These are phyloP conservation scores for Capronia coronata DNA, from an alignment of 2,329 filamentous ascomycete genomes.

Conservation along the genomic window DNA sequence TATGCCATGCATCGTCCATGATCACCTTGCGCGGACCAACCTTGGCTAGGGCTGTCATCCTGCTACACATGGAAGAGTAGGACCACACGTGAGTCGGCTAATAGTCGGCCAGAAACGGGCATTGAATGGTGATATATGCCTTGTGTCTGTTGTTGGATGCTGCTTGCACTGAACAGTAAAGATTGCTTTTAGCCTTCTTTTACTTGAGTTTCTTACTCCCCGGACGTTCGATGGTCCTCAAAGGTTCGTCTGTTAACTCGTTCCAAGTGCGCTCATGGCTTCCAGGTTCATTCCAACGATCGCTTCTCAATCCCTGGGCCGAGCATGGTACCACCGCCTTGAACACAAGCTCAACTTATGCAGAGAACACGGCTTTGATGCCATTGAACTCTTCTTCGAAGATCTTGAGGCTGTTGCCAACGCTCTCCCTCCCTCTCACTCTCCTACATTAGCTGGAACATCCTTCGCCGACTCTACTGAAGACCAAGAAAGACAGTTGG, in stretches of 20 bases:
- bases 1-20: neutral
- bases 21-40: neutral
- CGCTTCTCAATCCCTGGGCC: constrained; percentile 69
- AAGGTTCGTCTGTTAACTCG: neutral
- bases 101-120: neutral
- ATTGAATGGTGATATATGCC: neutral
- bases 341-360: constrained; percentile 63
- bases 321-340: constrained; percentile 63
- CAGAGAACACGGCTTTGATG: constrained; percentile 56
- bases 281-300: constrained; percentile 50
- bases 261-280: constrained; percentile 20
- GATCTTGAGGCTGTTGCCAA: constrained; percentile 59
- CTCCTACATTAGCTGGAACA: constrained; percentile 6
- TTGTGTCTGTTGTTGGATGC: neutral
- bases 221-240: too few species aligned
- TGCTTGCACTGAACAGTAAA: neutral
- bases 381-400: constrained; percentile 72
- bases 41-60: neutral
- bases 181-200: too few species aligned
- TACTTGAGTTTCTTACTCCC: too few species aligned
- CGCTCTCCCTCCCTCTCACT: constrained; percentile 10
- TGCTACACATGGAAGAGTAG: neutral
- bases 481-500: constrained; percentile 18
- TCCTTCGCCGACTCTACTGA: constrained; percentile 14
- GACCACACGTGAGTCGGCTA: neutral